phyloP scores from a whole-genome alignment of 495 filamentous ascomycete genomes.

The Podospora didyma region DNA sequence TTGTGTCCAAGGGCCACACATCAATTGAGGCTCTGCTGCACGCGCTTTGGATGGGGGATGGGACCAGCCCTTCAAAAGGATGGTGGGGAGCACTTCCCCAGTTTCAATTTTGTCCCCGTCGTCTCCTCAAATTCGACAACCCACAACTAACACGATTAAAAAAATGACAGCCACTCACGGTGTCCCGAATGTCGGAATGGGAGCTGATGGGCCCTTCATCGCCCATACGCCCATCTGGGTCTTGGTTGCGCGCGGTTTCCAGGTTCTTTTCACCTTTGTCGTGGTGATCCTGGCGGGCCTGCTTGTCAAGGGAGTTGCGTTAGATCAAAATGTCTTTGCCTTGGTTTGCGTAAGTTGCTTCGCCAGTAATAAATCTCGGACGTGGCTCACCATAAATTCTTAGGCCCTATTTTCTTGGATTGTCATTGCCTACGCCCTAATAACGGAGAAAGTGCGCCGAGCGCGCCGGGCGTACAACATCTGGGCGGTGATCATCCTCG shows the following conservation, averaged over 20 bases:
- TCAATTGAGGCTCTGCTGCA: too few species aligned
- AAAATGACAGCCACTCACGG: not conserved
- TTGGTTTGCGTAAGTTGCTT: slow-evolving; percentile 35
- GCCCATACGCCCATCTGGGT: slow-evolving; percentile 34
- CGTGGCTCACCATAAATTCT: not conserved
- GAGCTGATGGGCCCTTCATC: not conserved
- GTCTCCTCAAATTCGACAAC: not conserved
- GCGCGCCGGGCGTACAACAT: slow-evolving; percentile 40
- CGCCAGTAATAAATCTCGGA: too few species aligned
- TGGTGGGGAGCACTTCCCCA: not conserved
- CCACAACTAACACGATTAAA: not conserved
- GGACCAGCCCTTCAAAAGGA: too few species aligned
- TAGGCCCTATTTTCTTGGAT: slow-evolving; percentile 46
- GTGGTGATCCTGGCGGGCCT: slow-evolving; percentile 34
- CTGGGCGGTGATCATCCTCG: slow-evolving; percentile 42
- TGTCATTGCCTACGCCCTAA: slow-evolving; percentile 34
- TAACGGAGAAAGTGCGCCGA: slow-evolving; percentile 35
- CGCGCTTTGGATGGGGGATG: too few species aligned
- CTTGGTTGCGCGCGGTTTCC: slow-evolving; percentile 33
- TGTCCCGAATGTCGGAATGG: not conserved
- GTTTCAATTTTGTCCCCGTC: not conserved
- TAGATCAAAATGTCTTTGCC: slow-evolving; percentile 26
- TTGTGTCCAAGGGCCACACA: too few species aligned
- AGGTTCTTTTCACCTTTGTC: slow-evolving; percentile 35
- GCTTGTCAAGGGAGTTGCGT: slow-evolving; percentile 42